A percentile compares a stretch with the other conserved stretches of the same genome.
Conservation (phyloP, 352 stramenopile species). For the Phytophthora syringae region DNA sequence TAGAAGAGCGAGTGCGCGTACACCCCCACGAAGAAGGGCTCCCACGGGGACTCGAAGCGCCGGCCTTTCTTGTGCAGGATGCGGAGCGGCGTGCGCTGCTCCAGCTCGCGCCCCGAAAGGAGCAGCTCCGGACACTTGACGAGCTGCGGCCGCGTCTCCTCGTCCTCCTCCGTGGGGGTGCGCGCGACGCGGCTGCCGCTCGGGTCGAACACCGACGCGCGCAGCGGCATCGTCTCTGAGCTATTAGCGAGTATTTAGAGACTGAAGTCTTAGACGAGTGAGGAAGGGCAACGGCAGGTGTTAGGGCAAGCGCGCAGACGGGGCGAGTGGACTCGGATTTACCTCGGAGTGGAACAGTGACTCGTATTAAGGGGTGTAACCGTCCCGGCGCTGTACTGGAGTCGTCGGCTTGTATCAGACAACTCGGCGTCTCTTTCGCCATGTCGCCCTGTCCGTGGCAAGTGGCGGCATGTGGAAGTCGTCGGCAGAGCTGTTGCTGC, state of each 20-base stretch:
- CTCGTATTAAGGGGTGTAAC: neutral
- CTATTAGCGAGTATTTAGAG: too few relatives aligned
- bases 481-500: constrained; percentile 20
- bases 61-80: constrained; percentile 70
- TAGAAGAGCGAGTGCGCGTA: constrained; percentile 74
- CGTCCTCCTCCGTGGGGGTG: constrained; percentile 15
- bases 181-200: constrained; percentile 18
- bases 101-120: constrained; percentile 50
- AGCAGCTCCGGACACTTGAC: constrained; percentile 60
- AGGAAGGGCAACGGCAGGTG: constrained; percentile 15
- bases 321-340: neutral
- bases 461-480: constrained; percentile 13
- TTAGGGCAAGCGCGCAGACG: constrained; percentile 17
- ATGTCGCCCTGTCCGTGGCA: neutral
- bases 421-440: too few relatives aligned
- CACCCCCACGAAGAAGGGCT: constrained; percentile 60
- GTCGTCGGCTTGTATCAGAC: constrained; percentile 33
- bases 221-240: too few relatives aligned
- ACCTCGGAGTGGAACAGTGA: too few relatives aligned
- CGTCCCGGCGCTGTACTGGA: constrained; percentile 6
- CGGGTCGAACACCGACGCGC: constrained; percentile 26
- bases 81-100: constrained; percentile 48
- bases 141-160: constrained; percentile 21
- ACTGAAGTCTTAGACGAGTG: constrained; percentile 6
- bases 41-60: constrained; percentile 72